Evolutionary conservation across 352 stramenopile genomes (phyloP).

Genomic region (Blastocystis sp.): DNA sequence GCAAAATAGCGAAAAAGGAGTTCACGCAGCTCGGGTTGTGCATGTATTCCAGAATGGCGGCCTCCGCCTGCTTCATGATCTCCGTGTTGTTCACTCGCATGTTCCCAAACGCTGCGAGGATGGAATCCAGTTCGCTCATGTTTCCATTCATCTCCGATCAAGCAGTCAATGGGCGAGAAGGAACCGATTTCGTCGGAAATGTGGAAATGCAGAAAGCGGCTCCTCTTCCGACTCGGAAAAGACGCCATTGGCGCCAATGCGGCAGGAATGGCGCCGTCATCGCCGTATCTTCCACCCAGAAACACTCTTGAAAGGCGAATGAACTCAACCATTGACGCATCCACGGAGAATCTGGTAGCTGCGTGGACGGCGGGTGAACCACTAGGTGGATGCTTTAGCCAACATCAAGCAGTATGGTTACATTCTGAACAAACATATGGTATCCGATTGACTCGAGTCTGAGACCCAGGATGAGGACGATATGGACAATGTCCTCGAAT

Average conservation of each 20-base stretch:
- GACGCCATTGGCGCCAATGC: too few species aligned
- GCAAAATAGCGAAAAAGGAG: conserved; percentile 31
- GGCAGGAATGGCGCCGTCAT: background rate
- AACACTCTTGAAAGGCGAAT: background rate
- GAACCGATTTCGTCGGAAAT: background rate
- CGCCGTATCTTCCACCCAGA: background rate
- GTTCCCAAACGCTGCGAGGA: background rate
- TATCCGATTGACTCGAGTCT: background rate
- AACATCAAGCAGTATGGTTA: conserved; percentile 34
- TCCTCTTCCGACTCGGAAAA: background rate
- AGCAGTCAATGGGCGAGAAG: too few species aligned
- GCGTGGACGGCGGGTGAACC: background rate
- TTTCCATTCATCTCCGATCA: too few species aligned
- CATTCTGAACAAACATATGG: conserved; percentile 33
- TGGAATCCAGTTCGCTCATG: background rate
- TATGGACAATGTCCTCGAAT: conserved; percentile 69
- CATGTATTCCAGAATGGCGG: conserved; percentile 29
- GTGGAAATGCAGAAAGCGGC: background rate
- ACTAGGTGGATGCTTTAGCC: conserved; percentile 39
- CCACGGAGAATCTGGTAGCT: conserved; percentile 46
- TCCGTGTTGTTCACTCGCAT: conserved; percentile 22
- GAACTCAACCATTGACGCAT: background rate
- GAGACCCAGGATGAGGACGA: conserved; percentile 61
- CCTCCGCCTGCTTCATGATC: conserved; percentile 18
- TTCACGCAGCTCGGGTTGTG: background rate